Percentiles rank a stretch among this genome's conserved stretches.
Conservation (phyloP, 2,329 filamentous ascomycete species). For the Talaromyces rugulosus region DNA sequence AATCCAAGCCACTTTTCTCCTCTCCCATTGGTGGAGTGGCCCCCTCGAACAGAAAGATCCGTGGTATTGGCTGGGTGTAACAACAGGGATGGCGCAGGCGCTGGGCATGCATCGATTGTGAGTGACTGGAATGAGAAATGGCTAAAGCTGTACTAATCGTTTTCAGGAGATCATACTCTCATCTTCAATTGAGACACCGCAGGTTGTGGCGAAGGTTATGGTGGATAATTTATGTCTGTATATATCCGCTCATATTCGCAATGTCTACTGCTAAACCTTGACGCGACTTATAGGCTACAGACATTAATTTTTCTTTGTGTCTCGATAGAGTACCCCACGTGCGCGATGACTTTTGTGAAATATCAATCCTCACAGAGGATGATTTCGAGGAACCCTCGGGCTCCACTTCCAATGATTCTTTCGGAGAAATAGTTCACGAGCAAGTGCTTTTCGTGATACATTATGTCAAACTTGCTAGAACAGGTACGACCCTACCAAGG, state of each 20-base stretch:
- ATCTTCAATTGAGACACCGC: slow-evolving; percentile 12
- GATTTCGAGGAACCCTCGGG: slow-evolving; percentile 14
- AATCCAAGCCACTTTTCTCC: slow-evolving; percentile 20
- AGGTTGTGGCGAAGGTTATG: slow-evolving; percentile 19
- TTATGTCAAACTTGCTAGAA: slow-evolving; percentile 14
- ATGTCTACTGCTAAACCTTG: slow-evolving; percentile 1
- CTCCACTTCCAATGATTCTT: not conserved
- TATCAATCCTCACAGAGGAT: slow-evolving; percentile 14
- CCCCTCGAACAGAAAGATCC: slow-evolving; percentile 24
- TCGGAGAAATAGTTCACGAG: not conserved
- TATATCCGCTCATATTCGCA: not conserved
- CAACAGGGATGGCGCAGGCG: slow-evolving; percentile 21
- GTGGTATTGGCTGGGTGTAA: slow-evolving; percentile 24
- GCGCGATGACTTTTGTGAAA: slow-evolving; percentile 20
- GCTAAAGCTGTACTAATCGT: not conserved
- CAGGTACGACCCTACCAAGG: slow-evolving; percentile 7
- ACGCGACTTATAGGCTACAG: not conserved
- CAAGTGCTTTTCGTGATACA: slow-evolving; percentile 12
- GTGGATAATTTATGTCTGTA: slow-evolving; percentile 19
- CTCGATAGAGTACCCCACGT: slow-evolving; percentile 21
- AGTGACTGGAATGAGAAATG: slow-evolving; percentile 3
- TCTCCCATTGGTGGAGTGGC: slow-evolving; percentile 24
- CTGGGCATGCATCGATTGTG: slow-evolving; percentile 23
- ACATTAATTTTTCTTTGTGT: slow-evolving; percentile 18
- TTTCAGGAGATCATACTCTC: slow-evolving; percentile 15